Conservation (phyloP, 768 basidiomycete species). For the Pleurotus platypus region DNA sequence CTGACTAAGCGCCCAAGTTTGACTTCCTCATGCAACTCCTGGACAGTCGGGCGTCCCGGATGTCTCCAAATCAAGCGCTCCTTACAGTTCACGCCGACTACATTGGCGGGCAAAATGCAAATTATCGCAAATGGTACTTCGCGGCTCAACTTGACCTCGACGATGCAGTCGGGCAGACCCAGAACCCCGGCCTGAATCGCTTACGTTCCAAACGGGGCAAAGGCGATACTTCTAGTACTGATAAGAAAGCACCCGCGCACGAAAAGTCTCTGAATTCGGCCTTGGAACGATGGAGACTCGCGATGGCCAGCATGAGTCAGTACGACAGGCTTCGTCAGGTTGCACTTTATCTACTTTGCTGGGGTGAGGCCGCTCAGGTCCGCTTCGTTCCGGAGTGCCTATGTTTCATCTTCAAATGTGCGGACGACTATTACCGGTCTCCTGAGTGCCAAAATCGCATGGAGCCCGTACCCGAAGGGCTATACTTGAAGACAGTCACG, state of each 20-base stretch:
- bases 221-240: constrained; percentile 9
- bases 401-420: constrained; percentile 99
- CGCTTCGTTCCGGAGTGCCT: constrained; percentile 95
- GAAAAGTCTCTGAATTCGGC: constrained; percentile 76
- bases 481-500: constrained; percentile 88
- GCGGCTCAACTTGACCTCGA: constrained; percentile 98
- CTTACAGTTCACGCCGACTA: constrained; percentile 97
- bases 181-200: constrained; percentile 87
- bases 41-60: constrained; percentile 94
- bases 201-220: constrained; percentile 62
- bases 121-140: constrained; percentile 99
- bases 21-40: constrained; percentile 98
- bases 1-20: constrained; percentile 50
- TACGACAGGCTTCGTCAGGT: constrained; percentile 97
- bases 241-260: constrained; percentile 46
- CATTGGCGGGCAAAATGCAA: constrained; percentile 96
- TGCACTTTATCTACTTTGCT: constrained; percentile 90
- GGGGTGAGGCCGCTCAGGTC: constrained; percentile 98
- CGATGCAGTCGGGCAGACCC: constrained; percentile 89
- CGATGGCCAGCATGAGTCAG: constrained; percentile 98
- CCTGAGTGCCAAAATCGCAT: constrained; percentile 94
- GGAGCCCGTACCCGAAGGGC: constrained; percentile 90
- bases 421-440: constrained; percentile 98
- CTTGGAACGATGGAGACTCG: constrained; percentile 90
- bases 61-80: constrained; percentile 94